Conservation (phyloP, 805 yeast species). For the Wickerhamiella australiensis region DNA sequence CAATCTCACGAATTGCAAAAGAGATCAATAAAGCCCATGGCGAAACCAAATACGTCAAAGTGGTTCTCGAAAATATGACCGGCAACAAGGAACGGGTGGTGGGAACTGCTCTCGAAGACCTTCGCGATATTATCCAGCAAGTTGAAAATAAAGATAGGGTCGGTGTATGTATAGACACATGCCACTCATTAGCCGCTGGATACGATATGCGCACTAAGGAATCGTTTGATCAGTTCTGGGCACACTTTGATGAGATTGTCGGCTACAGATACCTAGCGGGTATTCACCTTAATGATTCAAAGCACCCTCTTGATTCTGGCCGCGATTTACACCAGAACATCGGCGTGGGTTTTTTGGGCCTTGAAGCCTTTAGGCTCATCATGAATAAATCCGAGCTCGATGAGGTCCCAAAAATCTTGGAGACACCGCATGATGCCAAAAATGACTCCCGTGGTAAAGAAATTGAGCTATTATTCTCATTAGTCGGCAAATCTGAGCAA, state of each 20-base stretch:
- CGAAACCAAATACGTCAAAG: constrained; percentile 66
- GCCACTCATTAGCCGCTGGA: constrained; percentile 95
- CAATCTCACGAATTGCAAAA: constrained; percentile 57
- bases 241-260: constrained; percentile 54
- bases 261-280: constrained; percentile 69
- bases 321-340: constrained; percentile 83
- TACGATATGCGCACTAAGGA: constrained; percentile 63
- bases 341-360: constrained; percentile 80
- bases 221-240: constrained; percentile 57
- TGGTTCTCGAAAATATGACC: constrained; percentile 94
- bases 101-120: constrained; percentile 69
- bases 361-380: constrained; percentile 68
- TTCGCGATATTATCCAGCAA: constrained; percentile 58
- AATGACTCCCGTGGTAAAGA: constrained; percentile 59
- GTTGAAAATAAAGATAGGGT: constrained; percentile 72
- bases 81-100: constrained; percentile 79
- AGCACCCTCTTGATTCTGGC: constrained; percentile 82
- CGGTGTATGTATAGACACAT: constrained; percentile 95
- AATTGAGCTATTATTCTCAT: constrained; percentile 66
- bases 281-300: constrained; percentile 86
- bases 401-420: constrained; percentile 68
- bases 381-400: constrained; percentile 56
- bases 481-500: constrained; percentile 43
- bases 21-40: constrained; percentile 68
- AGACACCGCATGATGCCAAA: constrained; percentile 49